Base-by-base conservation (phyloP, 1,139 yeast genomes). In the Suhomyces maxii region DNA sequence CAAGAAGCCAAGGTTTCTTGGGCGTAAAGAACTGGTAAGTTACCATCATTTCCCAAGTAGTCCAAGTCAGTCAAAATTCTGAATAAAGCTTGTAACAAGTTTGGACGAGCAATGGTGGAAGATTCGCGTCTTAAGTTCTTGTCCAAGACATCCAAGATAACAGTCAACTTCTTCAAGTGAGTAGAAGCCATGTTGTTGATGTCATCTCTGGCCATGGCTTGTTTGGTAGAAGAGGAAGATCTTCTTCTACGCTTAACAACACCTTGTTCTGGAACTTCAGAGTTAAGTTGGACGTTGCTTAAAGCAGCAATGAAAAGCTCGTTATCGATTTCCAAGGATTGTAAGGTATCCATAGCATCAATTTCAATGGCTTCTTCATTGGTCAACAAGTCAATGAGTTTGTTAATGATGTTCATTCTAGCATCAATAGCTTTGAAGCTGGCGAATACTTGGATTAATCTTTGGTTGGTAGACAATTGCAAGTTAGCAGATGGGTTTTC, bases 1-100 rank as follows among this genome's bases (percentile, higher is more conserved):
- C 96, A 88, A 42, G 89, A 81, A 2, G 97, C 95, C 54, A 93
- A 72, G 0, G 93, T 82, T 64, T 93, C 98, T 67, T 93, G 96
- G 2, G 96, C 86, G 59, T 91, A 93, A 40, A 88, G 74, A 6
- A 91, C 93, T 8, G 99, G 97, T 50, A 93, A 73, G 50, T 89
- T 89, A 34, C 97, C 96, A 62, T 91, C 98, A 51, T 83, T 83
- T 42, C 96, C 97, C 47, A 93, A 75, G 36, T 95, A 84, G 61
- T 91, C 90, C 56, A 91, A 76, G 62, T 93, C 98, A 42, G 95
- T 86, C 44, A 93, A 76, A 39, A 89, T 77, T 51, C 79, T 80
- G 68, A 95, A 89, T 55, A 79, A 77, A 40, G 77, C 79, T 57
- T 73, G 78, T 58, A 79, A 73, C 49, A 84, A 70, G 36, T 71